Base-by-base conservation (phyloP, 1,284 basidiomycete genomes). In the Ustilago lituana region DNA sequence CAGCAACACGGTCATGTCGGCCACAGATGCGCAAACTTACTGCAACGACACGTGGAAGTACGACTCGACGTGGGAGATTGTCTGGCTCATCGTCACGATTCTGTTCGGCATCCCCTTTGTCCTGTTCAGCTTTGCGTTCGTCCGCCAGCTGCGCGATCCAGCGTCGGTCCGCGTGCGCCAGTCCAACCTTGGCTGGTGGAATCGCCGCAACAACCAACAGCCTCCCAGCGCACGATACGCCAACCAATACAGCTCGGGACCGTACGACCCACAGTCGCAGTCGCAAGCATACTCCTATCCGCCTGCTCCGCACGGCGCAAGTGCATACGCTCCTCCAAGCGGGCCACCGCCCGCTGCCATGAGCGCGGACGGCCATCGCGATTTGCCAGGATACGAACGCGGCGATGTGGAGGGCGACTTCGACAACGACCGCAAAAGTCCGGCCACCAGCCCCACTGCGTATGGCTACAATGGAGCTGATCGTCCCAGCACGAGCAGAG, bases 51-150 rank as follows among this genome's bases (percentile, higher is more conserved):
- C 37, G 29, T 77, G 73, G 73, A 68, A 38, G 33, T 59, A 62
- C 38, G 51, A 55, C 24, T 62, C 64, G 5, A 73, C 56, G 20
- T 73, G 73, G 74, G 40, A 55, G 36, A 75, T 77, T 19, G 57
- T 77, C 22, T 74, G 74, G 73, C 60, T 78, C 12, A 32, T 78
- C 39, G 59, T 76, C 27, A 66, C 68, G 5, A 20, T 66, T 11
- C 9, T 73, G 19, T 29, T 78, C 22, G 76, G 76, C 19, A 24
- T 66, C 9, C 59, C 76, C 4, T 76, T 78, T 32, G 65, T 76
- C 40, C 31, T 71, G 39, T 69, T 78, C 60, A 60, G 61, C 68
- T 78, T 78, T 22, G 73, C 62, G 4, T 78, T 74, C 40, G 73
- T 69, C 12, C 40, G 73, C 2, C 73, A 78, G 50, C 47, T 78